Percentiles rank a stretch among this genome's conserved stretches.
These are phyloP conservation scores for Penicillium fuscoglaucum DNA, from an alignment of 2,329 filamentous ascomycete species.

Conservation along the genomic window DNA sequence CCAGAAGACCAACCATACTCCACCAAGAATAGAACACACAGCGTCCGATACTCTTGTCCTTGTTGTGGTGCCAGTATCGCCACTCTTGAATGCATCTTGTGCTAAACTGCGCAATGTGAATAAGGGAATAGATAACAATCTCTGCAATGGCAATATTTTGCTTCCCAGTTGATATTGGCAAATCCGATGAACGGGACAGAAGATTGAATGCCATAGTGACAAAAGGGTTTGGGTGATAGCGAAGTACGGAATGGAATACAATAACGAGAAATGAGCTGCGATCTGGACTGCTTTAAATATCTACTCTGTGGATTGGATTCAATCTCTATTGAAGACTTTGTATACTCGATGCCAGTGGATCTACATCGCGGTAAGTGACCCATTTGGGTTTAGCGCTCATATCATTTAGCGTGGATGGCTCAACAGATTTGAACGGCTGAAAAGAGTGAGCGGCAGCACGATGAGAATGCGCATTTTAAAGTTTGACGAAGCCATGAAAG, in stretches of 20 bases:
- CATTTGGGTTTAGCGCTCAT: background rate
- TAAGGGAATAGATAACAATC: constrained; percentile 25
- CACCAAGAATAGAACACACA: constrained; percentile 31
- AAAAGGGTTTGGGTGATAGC: background rate
- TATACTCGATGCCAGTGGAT: background rate
- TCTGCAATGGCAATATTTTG: constrained; percentile 28
- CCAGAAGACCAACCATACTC: constrained; percentile 28
- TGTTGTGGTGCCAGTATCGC: constrained; percentile 31
- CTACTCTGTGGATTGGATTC: background rate
- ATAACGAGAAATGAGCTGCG: background rate
- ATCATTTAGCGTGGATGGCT: background rate
- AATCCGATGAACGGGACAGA: background rate
- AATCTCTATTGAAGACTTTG: background rate
- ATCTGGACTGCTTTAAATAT: background rate
- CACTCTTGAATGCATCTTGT: constrained; percentile 29
- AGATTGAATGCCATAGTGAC: constrained; percentile 7
- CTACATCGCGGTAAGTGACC: constrained; percentile 1
- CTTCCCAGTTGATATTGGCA: constrained; percentile 8
- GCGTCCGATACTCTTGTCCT: constrained; percentile 13
- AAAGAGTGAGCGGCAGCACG: background rate
- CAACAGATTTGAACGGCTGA: background rate
- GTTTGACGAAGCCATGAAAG: background rate
- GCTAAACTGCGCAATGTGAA: constrained; percentile 24
- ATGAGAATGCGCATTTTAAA: background rate
- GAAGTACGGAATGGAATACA: background rate